Evolutionary conservation across 1,284 basidiomycete genomes (phyloP).

Genomic region (Rhodotorula glutinis): DNA sequence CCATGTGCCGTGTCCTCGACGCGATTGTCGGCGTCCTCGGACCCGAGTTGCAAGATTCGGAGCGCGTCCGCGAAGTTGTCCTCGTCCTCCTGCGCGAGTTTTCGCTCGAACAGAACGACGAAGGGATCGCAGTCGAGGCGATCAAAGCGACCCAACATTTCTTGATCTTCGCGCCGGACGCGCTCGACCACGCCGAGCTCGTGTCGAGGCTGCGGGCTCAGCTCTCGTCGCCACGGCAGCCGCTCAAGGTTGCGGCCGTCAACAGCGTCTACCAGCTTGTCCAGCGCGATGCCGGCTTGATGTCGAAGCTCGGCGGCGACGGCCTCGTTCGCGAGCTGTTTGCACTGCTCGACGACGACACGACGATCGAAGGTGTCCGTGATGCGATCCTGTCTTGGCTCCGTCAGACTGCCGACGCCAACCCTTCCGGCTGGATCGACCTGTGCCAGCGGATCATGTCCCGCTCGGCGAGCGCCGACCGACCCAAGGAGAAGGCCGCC

Average conservation of each 20-base stretch:
- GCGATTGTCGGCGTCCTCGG: slow-evolving; percentile 91
- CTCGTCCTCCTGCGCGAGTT: slow-evolving; percentile 84
- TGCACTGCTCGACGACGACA: slow-evolving; percentile 88
- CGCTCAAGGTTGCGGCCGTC: slow-evolving; percentile 88
- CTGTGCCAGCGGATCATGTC: slow-evolving; percentile 96
- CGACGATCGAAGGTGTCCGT: slow-evolving; percentile 87
- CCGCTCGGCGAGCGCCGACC: slow-evolving; percentile 45
- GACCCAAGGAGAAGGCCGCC: not conserved
- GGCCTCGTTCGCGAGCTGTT: slow-evolving; percentile 91
- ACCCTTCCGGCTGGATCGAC: slow-evolving; percentile 97
- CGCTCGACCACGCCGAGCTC: slow-evolving; percentile 72
- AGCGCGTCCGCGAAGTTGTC: slow-evolving; percentile 73
- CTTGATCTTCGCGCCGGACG: slow-evolving; percentile 86
- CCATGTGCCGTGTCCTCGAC: slow-evolving; percentile 86
- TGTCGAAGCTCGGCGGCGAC: slow-evolving; percentile 92
- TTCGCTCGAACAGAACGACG: slow-evolving; percentile 61
- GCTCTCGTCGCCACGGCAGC: slow-evolving; percentile 67
- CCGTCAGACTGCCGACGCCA: slow-evolving; percentile 84
- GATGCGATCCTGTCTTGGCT: slow-evolving; percentile 95
- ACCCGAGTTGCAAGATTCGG: slow-evolving; percentile 88
- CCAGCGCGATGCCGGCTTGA: slow-evolving; percentile 84
- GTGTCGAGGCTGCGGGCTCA: slow-evolving; percentile 71
- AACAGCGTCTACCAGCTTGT: slow-evolving; percentile 96
- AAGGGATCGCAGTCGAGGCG: slow-evolving; percentile 84
- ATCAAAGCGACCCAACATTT: slow-evolving; percentile 96